Evolutionary conservation across 768 basidiomycete genomes (phyloP), one percentile per base, ranked within the genome.

Genomic region (Amanita rimosa): DNA sequence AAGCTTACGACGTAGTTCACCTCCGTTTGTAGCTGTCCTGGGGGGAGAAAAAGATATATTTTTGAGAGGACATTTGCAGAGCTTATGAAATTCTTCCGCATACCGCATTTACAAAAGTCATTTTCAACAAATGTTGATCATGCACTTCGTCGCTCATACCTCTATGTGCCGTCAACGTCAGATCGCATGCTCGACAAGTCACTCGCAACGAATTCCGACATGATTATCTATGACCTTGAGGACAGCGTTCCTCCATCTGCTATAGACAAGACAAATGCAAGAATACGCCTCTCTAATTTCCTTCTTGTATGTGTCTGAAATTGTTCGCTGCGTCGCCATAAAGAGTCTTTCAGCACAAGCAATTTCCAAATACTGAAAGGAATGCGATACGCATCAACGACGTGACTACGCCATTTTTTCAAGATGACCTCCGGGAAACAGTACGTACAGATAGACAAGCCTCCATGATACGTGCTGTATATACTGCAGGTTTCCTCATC

Each of bases 151-250:
- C 73, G 81, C 40, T 83, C 82, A 19, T 83, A 81, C 57, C 76
- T 85, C 52, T 85, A 85, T 62, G 92, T 95, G 3, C 92, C 92
- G 2, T 73, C 82, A 4, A 84, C 89, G 1, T 84, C 81, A 10
- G 78, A 84, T 31, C 74, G 78, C 36, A 90, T 91, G 84, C 77
- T 95, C 29, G 68, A 81, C 54, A 94, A 92, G 60, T 86, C 86
- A 0, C 69, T 86, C 39, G 62, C 58, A 8, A 68, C 71, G 11
- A 60, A 65, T 2, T 80, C 89, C 1, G 92, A 95, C 52, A 72
- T 83, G 37, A 69, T 92, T 31, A 83, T 91, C 21, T 93, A 91
- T 57, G 92, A 95, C 67, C 70, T 95, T 10, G 92, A 94, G 61
- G 92, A 95, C 61, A 85, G 85, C 52, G 79, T 94, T 0, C 67